Evolutionary conservation across 75 land plant genomes (phyloP).

Genomic region (Selaginella moellendorffii): DNA sequence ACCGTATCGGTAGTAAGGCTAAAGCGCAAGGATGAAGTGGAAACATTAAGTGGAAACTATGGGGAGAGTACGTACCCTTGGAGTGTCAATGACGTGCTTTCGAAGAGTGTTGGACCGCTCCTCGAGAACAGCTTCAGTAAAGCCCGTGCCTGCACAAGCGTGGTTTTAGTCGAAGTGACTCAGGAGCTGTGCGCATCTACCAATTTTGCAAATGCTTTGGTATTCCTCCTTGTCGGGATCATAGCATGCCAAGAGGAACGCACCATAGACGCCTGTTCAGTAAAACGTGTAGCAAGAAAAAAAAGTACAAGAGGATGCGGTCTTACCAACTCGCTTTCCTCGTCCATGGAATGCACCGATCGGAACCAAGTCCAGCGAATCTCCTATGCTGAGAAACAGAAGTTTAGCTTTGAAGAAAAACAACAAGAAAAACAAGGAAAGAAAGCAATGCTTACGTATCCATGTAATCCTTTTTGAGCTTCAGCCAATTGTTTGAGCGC

Average conservation of each 20-base stretch:
- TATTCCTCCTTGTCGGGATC: slow-evolving; percentile 74
- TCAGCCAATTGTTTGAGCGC: slow-evolving; percentile 91
- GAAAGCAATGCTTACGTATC: slow-evolving; percentile 37
- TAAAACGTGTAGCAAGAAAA: not conserved
- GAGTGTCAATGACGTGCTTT: slow-evolving; percentile 55
- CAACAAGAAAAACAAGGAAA: too few relatives aligned
- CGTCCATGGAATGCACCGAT: slow-evolving; percentile 97
- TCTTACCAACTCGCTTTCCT: slow-evolving; percentile 83
- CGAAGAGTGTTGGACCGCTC: slow-evolving; percentile 83
- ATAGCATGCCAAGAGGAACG: slow-evolving; percentile 94
- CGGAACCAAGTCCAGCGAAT: slow-evolving; percentile 95
- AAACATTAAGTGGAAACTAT: slow-evolving; percentile 9
- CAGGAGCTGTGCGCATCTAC: too few relatives aligned
- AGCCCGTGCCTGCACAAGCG: slow-evolving; percentile 68
- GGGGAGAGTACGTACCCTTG: slow-evolving; percentile 52
- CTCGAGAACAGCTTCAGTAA: slow-evolving; percentile 78
- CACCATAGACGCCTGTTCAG: slow-evolving; percentile 82
- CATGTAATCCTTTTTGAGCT: slow-evolving; percentile 98
- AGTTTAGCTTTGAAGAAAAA: too few relatives aligned
- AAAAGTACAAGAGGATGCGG: not conserved
- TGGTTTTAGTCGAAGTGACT: not conserved
- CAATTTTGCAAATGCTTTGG: slow-evolving; percentile 97
- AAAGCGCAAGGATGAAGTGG: too few relatives aligned
- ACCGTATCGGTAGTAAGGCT: slow-evolving; percentile 78
- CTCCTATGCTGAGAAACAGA: slow-evolving; percentile 58